Evolutionary conservation across 192 early-diverging fungal species (phyloP).

Genomic region (Phycomyces blakesleeanus): DNA sequence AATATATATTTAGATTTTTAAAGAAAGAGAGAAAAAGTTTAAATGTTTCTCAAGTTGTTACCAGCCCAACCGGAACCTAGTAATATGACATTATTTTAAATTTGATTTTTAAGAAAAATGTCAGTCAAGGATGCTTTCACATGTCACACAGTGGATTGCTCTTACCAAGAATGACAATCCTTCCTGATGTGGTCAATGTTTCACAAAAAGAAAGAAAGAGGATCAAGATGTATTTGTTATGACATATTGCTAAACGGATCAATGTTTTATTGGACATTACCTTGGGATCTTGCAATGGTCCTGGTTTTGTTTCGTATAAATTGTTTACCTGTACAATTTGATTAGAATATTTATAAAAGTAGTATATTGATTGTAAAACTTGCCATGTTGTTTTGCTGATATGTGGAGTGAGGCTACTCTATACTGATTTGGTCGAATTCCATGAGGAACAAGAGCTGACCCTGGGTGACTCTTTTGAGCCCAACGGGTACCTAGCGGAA

Average conservation of each 20-base stretch:
- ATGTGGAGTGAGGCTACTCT: neutral
- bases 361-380: neutral
- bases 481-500: too few species aligned
- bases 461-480: too few species aligned
- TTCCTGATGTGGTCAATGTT: conserved; percentile 1
- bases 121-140: neutral
- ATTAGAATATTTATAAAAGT: neutral
- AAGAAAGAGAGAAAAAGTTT: neutral
- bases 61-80: conserved; percentile 59
- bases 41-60: conserved; percentile 4
- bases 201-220: neutral
- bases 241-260: neutral
- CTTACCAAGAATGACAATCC: conserved; percentile 36
- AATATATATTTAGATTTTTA: too few species aligned
- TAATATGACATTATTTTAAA: conserved; percentile 19
- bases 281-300: conserved; percentile 27
- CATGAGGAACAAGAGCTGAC: too few species aligned
- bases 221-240: neutral
- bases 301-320: conserved; percentile 22
- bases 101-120: neutral
- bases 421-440: too few species aligned
- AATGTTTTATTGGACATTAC: neutral
- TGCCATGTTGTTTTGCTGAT: neutral
- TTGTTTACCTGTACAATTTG: neutral
- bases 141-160: too few species aligned